A percentile compares a stretch with the other conserved stretches of the same genome.
These are phyloP conservation scores for Acrocalymma vagum DNA, from an alignment of 2,329 filamentous ascomycete genomes.

Conservation along the genomic window DNA sequence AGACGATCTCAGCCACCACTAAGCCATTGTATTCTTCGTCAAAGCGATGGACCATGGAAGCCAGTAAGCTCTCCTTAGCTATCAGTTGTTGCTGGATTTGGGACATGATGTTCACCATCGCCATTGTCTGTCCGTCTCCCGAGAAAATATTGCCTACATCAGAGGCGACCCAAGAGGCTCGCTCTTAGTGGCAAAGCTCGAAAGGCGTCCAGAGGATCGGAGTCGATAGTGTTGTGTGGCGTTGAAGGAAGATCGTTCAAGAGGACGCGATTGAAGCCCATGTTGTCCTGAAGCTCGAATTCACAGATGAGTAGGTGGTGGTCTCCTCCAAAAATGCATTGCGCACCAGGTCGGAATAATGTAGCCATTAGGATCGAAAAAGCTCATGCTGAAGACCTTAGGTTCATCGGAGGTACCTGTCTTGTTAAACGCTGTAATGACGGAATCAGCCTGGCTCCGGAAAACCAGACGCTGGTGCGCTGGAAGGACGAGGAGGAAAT, in stretches of 20 bases:
- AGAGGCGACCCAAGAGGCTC: constrained; percentile 4
- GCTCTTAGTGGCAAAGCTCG: constrained; percentile 8
- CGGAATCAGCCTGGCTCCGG: not conserved
- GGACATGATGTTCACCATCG: constrained; percentile 11
- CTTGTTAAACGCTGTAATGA: not conserved
- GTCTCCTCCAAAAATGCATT: constrained; percentile 6
- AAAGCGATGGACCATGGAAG: constrained; percentile 12
- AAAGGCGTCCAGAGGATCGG: constrained; percentile 5
- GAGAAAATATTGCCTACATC: constrained; percentile 1
- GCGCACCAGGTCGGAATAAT: constrained; percentile 11
- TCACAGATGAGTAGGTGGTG: constrained; percentile 13
- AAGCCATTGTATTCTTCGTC: constrained; percentile 14
- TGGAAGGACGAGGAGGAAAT: constrained; percentile 8
- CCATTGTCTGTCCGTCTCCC: constrained; percentile 11
- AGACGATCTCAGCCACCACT: constrained; percentile 12
- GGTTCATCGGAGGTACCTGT: constrained; percentile 7
- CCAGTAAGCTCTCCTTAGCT: not conserved
- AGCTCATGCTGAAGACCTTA: constrained; percentile 10
- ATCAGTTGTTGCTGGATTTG: constrained; percentile 11
- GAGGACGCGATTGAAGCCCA: not conserved
- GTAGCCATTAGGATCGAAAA: constrained; percentile 6
- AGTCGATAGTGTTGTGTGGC: constrained; percentile 3
- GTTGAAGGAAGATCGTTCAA: constrained; percentile 6
- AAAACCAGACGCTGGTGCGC: constrained; percentile 4
- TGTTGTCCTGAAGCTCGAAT: constrained; percentile 7